Evolutionary conservation across 129 eudicot species (phyloP).

Genomic region (Centaurea solstitialis): DNA sequence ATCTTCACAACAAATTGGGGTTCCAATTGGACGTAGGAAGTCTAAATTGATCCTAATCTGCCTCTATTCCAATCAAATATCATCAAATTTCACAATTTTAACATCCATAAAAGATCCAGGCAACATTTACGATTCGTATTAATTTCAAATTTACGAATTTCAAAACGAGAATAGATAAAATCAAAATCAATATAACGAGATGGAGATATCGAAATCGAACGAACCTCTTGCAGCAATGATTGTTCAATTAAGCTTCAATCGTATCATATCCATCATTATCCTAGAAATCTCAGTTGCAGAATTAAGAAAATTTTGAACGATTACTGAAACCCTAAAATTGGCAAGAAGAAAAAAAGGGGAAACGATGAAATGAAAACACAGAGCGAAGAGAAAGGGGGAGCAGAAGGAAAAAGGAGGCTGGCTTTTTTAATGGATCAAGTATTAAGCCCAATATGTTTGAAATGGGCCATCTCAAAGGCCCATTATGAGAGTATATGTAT

Average conservation of each 20-base stretch:
- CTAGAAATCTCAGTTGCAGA: neutral
- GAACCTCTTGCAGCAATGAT: constrained; percentile 21
- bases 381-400: neutral
- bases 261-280: neutral
- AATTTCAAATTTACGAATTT: neutral
- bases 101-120: neutral
- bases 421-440: neutral
- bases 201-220: neutral
- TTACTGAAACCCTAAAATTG: constrained; percentile 16
- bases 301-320: neutral
- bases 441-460: neutral
- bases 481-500: neutral
- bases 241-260: neutral
- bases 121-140: neutral
- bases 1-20: neutral
- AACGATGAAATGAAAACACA: neutral
- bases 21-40: neutral
- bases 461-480: neutral
- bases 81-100: neutral
- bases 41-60: neutral
- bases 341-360: neutral
- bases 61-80: neutral
- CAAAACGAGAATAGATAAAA: neutral
- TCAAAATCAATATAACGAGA: neutral
- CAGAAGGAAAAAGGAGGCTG: neutral